Evolutionary conservation across 2,329 filamentous ascomycete genomes (phyloP).

Genomic region (Talaromyces amestolkiae): DNA sequence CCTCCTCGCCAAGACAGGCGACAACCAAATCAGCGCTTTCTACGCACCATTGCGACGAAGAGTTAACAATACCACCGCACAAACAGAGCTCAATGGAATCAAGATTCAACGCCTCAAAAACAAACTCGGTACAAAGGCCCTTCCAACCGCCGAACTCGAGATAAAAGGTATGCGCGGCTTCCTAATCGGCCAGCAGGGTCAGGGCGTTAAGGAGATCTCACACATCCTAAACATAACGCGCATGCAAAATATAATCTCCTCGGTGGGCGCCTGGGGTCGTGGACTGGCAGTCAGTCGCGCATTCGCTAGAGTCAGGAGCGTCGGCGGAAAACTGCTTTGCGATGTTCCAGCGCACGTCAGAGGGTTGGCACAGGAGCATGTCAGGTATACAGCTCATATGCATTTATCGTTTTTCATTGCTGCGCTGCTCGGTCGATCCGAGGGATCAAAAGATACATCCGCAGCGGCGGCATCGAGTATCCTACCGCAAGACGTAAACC

Average conservation of each 20-base stretch:
- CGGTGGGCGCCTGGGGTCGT: slow-evolving; percentile 39
- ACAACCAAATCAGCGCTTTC: slow-evolving; percentile 58
- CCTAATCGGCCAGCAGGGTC: slow-evolving; percentile 64
- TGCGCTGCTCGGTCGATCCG: slow-evolving; percentile 35
- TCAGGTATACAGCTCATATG: slow-evolving; percentile 39
- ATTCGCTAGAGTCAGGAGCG: slow-evolving; percentile 41
- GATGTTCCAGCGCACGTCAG: slow-evolving; percentile 44
- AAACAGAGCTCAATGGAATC: slow-evolving; percentile 61
- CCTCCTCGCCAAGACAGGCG: slow-evolving; percentile 57
- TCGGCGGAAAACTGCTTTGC: slow-evolving; percentile 37
- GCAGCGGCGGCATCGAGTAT: slow-evolving; percentile 19
- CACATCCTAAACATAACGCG: slow-evolving; percentile 66
- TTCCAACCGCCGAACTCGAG: slow-evolving; percentile 72
- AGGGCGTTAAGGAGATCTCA: slow-evolving; percentile 66
- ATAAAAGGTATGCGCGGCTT: slow-evolving; percentile 62
- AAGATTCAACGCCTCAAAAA: slow-evolving; percentile 68
- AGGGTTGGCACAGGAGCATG: slow-evolving; percentile 38
- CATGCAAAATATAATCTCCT: slow-evolving; percentile 42
- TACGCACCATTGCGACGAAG: slow-evolving; percentile 59
- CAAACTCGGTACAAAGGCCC: slow-evolving; percentile 67
- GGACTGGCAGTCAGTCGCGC: slow-evolving; percentile 41
- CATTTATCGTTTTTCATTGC: slow-evolving; percentile 39
- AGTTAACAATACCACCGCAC: slow-evolving; percentile 19
- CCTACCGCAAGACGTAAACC: slow-evolving; percentile 23
- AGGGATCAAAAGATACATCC: slow-evolving; percentile 25